These are phyloP conservation scores for Hericium rajendrae DNA, from an alignment of 768 basidiomycete species.

Conservation along the genomic window DNA sequence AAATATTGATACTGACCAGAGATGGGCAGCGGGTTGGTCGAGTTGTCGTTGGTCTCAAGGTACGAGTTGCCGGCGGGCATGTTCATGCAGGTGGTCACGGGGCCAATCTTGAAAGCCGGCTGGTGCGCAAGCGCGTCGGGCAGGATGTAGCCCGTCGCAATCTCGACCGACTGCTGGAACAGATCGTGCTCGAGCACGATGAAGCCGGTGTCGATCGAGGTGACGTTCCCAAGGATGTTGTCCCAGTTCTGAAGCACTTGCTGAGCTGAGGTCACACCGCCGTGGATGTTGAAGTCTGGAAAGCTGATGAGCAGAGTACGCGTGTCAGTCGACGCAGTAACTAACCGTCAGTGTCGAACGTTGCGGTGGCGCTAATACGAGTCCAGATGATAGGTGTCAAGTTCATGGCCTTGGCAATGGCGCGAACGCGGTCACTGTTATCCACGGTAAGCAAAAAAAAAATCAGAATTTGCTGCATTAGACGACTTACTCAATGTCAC, in stretches of 20 bases:
- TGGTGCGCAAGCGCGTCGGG: conserved; percentile 66
- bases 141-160: conserved; percentile 80
- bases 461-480: not conserved
- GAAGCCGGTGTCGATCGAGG: conserved; percentile 61
- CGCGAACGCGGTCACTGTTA: conserved; percentile 73
- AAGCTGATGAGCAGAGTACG: conserved; percentile 1
- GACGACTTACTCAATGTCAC: conserved; percentile 58
- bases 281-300: conserved; percentile 72
- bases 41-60: conserved; percentile 74
- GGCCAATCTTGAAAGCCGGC: conserved; percentile 57
- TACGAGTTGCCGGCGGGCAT: conserved; percentile 55
- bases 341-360: conserved; percentile 64
- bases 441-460: conserved; percentile 5
- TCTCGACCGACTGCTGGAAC: conserved; percentile 75
- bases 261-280: conserved; percentile 44
- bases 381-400: conserved; percentile 83
- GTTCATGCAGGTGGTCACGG: conserved; percentile 62
- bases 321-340: conserved; percentile 3
- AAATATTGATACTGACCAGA: not conserved
- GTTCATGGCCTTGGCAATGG: conserved; percentile 75
- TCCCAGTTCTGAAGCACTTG: conserved; percentile 68
- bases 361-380: conserved; percentile 43
- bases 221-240: conserved; percentile 54
- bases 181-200: conserved; percentile 85
- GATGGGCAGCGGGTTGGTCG: conserved; percentile 41